Evolutionary conservation across 768 basidiomycete species (phyloP).

Genomic region (Tulasnella sp.): DNA sequence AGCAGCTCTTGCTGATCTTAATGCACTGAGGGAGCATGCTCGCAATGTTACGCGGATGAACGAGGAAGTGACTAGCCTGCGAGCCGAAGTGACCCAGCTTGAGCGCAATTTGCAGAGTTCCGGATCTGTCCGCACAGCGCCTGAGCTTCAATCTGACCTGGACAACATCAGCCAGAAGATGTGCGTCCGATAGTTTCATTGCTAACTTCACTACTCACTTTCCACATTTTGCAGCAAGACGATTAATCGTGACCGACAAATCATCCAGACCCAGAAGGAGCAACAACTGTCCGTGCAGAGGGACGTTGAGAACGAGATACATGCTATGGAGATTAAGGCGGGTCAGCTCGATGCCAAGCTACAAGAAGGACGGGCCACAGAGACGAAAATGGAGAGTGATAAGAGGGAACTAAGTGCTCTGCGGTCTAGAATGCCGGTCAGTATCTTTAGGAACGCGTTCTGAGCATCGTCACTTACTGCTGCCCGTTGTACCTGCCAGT

Average conservation of each 20-base stretch:
- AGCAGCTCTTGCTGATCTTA: slow-evolving; percentile 54
- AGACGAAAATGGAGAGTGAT: slow-evolving; percentile 56
- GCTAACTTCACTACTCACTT: background rate
- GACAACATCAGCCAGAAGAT: slow-evolving; percentile 58
- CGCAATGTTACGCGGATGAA: slow-evolving; percentile 35
- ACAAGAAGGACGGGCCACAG: slow-evolving; percentile 55
- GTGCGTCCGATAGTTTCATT: slow-evolving; percentile 46
- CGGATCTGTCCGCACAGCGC: slow-evolving; percentile 75
- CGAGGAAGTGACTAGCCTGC: slow-evolving; percentile 54
- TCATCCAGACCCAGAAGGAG: slow-evolving; percentile 58
- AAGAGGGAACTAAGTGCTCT: slow-evolving; percentile 50
- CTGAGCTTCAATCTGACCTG: slow-evolving; percentile 80
- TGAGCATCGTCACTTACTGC: background rate
- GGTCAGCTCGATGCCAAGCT: slow-evolving; percentile 28
- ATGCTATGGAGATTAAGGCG: slow-evolving; percentile 60
- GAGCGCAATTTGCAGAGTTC: slow-evolving; percentile 66
- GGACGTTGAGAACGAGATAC: slow-evolving; percentile 57
- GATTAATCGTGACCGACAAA: slow-evolving; percentile 60
- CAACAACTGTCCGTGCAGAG: slow-evolving; percentile 53
- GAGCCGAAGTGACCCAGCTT: slow-evolving; percentile 57
- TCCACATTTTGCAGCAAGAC: slow-evolving; percentile 48
- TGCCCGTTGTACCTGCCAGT: slow-evolving; percentile 43
- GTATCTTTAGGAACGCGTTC: background rate
- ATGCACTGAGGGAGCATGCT: slow-evolving; percentile 49
- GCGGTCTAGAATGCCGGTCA: slow-evolving; percentile 18